Percentiles rank a stretch among this genome's conserved stretches.
phyloP scores from a whole-genome alignment of 1,139 yeast genomes.

The Suhomyces wounanorum region DNA sequence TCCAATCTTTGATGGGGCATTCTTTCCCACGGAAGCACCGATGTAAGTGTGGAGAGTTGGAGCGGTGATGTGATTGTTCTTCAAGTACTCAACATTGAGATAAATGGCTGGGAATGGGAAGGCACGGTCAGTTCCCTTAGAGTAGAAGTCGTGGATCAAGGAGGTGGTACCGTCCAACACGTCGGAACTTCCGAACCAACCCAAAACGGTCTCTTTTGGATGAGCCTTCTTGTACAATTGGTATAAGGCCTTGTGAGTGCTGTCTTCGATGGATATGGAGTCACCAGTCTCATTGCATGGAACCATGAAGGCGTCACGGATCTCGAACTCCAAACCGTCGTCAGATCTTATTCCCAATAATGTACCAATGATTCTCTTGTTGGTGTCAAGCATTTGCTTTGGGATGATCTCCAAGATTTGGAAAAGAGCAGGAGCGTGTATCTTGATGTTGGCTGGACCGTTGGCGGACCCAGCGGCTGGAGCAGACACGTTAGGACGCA shows the following conservation, averaged over 20 bases:
- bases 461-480: conserved; percentile 52
- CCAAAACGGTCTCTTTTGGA: conserved; percentile 78
- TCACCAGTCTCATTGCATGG: conserved; percentile 80
- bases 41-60: conserved; percentile 66
- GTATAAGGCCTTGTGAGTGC: conserved; percentile 69
- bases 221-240: conserved; percentile 77
- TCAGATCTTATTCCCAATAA: conserved; percentile 81
- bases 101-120: conserved; percentile 80
- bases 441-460: conserved; percentile 52
- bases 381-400: conserved; percentile 43
- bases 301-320: conserved; percentile 78
- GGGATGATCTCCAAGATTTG: conserved; percentile 59
- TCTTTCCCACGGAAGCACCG: conserved; percentile 72
- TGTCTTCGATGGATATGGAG: conserved; percentile 74
- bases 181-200: conserved; percentile 79
- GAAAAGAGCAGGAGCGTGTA: conserved; percentile 73
- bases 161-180: conserved; percentile 74
- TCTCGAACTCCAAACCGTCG: conserved; percentile 77
- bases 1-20: conserved; percentile 48
- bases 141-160: conserved; percentile 82
- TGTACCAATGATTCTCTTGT: conserved; percentile 77
- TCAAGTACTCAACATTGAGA: conserved; percentile 55
- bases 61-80: conserved; percentile 36
- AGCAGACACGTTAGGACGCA: conserved; percentile 59
- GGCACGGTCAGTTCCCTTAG: conserved; percentile 68